A percentile compares a stretch with the other conserved stretches of the same genome.
phyloP scores from a whole-genome alignment of 1,139 yeast species.

The Chernovozyma aurita region DNA sequence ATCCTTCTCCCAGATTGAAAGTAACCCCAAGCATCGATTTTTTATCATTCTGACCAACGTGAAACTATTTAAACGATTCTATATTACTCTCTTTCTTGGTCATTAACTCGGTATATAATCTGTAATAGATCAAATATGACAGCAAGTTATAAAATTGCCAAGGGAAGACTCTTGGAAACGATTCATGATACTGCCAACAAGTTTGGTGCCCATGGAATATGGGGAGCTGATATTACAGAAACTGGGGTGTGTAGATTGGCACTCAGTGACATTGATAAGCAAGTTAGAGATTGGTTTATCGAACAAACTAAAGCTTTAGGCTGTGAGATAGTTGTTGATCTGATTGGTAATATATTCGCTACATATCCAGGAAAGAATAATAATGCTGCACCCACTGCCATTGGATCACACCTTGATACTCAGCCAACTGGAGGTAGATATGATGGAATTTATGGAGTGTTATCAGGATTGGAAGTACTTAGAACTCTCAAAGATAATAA shows the following conservation, averaged over 20 bases:
- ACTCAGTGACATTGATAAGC: conserved; percentile 55
- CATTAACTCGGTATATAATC: too few relatives aligned
- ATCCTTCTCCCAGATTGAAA: background rate
- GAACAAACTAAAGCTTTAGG: conserved; percentile 49
- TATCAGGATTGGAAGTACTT: conserved; percentile 62
- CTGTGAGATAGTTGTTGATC: conserved; percentile 54
- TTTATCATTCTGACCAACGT: too few relatives aligned
- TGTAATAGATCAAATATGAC: too few relatives aligned
- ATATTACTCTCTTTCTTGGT: background rate
- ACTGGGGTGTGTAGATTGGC: conserved; percentile 65
- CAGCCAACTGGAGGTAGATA: conserved; percentile 80
- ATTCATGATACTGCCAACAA: conserved; percentile 55
- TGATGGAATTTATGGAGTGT: conserved; percentile 68
- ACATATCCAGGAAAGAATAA: conserved; percentile 52
- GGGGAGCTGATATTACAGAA: conserved; percentile 56
- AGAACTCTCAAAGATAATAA: conserved; percentile 59
- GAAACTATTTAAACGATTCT: too few relatives aligned
- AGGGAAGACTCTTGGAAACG: conserved; percentile 46
- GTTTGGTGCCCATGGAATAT: conserved; percentile 59
- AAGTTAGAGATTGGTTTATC: conserved; percentile 67
- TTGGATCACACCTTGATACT: conserved; percentile 73
- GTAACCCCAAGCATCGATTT: too few relatives aligned
- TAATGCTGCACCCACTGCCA: conserved; percentile 56
- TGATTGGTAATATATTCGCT: conserved; percentile 66
- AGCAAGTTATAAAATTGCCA: conserved; percentile 2